Base-by-base conservation (phyloP, 192 early-diverging fungal genomes). In the Backusella liffmaniae region DNA sequence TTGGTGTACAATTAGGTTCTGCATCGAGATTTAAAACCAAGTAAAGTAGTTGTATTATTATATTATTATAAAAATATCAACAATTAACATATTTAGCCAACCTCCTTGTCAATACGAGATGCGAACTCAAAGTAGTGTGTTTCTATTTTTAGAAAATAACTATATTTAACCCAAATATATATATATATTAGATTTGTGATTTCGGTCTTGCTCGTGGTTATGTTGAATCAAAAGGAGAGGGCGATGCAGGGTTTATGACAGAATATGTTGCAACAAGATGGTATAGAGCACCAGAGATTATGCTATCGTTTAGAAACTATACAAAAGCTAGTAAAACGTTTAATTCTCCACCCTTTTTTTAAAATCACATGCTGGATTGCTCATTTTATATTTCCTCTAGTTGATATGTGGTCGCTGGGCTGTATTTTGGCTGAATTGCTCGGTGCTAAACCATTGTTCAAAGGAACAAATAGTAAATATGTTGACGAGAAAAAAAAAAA, bases 181-280 rank as follows among this genome's bases (percentile, higher is more conserved):
- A 36, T 59, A 32, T 59, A 74, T 70, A 94, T 59, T 94, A 93
- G 80, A 96, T 97, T 74, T 96, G 95, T 84, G 96, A 97, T 78
- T 97, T 97, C 88, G 96, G 96, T 4, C 86, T 97, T 39, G 96
- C 96, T 42, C 91, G 96, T 73, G 93, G 94, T 9, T 88, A 91
- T 70, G 85, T 90, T 15, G 91, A 93, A 67, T 86, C 89, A 5
- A 92, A 92, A 7, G 85, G 82, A 36, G 86, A 91, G 65, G 88
- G 90, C 67, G 96, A 97, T 77, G 92, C 95, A 96, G 79, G 91
- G 66, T 97, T 96, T 79, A 99, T 99, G 95, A 99, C 98, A n/a
- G 98, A 98, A 84, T 99, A 99, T 75, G 98, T 99, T 34, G 98
- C 98, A 39, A 99, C 98, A 23, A 86, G 98, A 78, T 99, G 97